Evolutionary conservation across 306 rosid genomes (phyloP), one percentile per base, ranked within the genome.

Genomic region (Castanopsis chinensis): DNA sequence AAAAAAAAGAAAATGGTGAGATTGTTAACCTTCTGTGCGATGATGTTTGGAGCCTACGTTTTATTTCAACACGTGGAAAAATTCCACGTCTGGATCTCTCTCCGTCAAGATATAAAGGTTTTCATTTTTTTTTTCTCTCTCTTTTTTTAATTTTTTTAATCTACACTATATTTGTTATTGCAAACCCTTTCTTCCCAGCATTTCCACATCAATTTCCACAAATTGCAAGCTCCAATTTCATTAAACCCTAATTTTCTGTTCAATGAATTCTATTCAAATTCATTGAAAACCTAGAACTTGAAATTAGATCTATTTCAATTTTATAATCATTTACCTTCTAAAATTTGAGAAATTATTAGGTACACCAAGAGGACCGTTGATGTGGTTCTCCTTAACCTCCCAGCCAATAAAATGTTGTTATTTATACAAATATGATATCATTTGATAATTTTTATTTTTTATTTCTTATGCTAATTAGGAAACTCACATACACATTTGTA

Each of bases 21-120:
- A 55, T 88, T 93, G 0, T 82, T 89, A 3, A 90, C 97, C 17
- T 95, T 84, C 92, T 95, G 93, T 61, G 99, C 88, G 4, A 91
- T 95, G 98, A n/a, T 96, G 2, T 59, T 93, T 33, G 99, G 98
- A 30, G 98, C 99, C 49, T 95, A 93, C 85, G 79, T 91, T 0
- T 93, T 95, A 90, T 92, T 96, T 98, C 93, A 93, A 2, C 81
- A 97, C 78, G 93, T 95, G 98, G 99, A 95, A 6, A 91, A 86
- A 57, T 61, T 95, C 72, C 99, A 95, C 79, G 97, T 95, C 74
- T 95, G 99, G 99, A 91, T 93, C 89, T 98, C 99, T 83, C 94
- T 95, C 28, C 99, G 14, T 81, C 99, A 95, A 74, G 99, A 95
- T 81, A 98, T 93, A 77, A 95, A 95, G 98, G 99, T 93, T 76